Base-by-base conservation (phyloP, 148 eudicot species). In the Vaccinium macrocarpon region DNA sequence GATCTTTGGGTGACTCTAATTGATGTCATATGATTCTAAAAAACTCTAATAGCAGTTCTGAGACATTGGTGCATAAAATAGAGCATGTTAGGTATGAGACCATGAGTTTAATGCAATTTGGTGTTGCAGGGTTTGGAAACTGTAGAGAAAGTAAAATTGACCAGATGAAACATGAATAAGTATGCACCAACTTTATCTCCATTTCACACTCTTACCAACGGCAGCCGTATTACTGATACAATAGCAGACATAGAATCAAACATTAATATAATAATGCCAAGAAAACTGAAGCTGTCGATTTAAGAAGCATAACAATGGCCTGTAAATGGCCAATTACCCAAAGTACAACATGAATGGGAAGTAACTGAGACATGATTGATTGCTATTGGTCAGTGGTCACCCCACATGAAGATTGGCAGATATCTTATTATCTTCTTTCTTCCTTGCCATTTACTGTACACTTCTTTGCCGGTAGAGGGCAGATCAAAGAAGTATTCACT, bases 311-410 rank as follows among this genome's bases (percentile, higher is more conserved):
- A 18, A 8, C 51, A 73, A 15, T 38, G 23, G 13, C 23, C 23
- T 38, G 77, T 35, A 8, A 42, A 42, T 25, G 77, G 19, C 51
- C 49, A 16, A 50, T 73, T 18, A 8, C 49, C 23, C 77, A 38
- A 73, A 38, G 77, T 38, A 9, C 11, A 42, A 73, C 23, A 73
- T 73, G 77, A 23, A 50, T 38, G 50, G 50, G 12, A 42, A 73
- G 51, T 42, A 18, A 73, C 48, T 7, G 42, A 73, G 77, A 73
- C 9, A 18, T 73, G 50, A 19, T 19, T 73, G 51, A 6, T 21
- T 73, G 50, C 51, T 73, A 42, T 18, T 73, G 77, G 77, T 32
- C n/a, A 70, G 7, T 73, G 77, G 77, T 35, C n/a, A 71, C 8
- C 49, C 77, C 51, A 42, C 76, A 48, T 72, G 48, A 73, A 16